These are phyloP conservation scores for Microstroma glucosiphilum DNA, from an alignment of 1,284 basidiomycete genomes.

Conservation along the genomic window DNA sequence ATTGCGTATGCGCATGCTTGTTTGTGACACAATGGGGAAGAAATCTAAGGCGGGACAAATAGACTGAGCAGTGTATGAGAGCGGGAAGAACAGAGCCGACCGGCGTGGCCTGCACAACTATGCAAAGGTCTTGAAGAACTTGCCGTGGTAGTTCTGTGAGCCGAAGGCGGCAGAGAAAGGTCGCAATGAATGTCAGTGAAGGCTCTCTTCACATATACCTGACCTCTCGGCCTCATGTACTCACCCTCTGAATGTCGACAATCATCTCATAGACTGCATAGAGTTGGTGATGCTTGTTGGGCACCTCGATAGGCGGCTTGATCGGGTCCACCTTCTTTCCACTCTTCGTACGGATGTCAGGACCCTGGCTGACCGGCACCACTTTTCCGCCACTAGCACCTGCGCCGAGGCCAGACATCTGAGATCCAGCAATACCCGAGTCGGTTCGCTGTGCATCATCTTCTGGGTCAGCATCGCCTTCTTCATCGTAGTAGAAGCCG, in stretches of 20 bases:
- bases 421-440: slow-evolving; percentile 4
- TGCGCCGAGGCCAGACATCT: not conserved
- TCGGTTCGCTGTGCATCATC: not conserved
- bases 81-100: no score
- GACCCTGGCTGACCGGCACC: not conserved
- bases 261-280: slow-evolving; percentile 4
- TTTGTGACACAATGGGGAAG: no score
- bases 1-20: no score
- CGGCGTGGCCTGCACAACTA: not conserved
- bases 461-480: not conserved
- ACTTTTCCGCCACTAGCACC: not conserved
- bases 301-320: slow-evolving; percentile 4
- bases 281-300: slow-evolving; percentile 1
- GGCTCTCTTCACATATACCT: no score
- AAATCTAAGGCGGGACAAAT: no score
- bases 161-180: no score
- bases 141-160: not conserved
- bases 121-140: slow-evolving; percentile 1
- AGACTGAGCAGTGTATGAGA: no score
- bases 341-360: not conserved
- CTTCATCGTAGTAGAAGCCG: not conserved
- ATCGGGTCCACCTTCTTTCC: slow-evolving; percentile 6
- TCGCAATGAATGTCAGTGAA: no score
- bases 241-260: slow-evolving; percentile 2
- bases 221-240: no score